A percentile compares a stretch with the other conserved stretches of the same genome.
phyloP scores from a whole-genome alignment of 371 early-diverging fungal genomes.

The Mortierella sp. region DNA sequence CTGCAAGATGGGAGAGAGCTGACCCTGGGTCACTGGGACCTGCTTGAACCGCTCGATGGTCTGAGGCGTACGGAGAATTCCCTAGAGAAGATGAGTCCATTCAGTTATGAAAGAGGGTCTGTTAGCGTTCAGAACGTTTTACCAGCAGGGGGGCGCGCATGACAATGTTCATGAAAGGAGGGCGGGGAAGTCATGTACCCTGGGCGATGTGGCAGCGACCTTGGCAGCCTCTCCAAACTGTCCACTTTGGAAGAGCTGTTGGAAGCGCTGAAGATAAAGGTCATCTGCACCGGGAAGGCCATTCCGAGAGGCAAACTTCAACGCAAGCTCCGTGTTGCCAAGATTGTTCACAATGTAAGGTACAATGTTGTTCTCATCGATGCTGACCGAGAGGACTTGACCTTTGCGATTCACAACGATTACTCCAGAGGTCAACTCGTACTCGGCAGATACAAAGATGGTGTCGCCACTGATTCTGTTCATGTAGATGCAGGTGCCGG shows the following conservation, averaged over 20 bases:
- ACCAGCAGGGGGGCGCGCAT: too few species aligned
- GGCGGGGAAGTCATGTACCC: too few species aligned
- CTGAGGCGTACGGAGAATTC: conserved; percentile 93
- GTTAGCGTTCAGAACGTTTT: background rate
- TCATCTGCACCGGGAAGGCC: conserved; percentile 96
- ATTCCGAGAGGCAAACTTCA: conserved; percentile 88
- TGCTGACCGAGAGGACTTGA: conserved; percentile 94
- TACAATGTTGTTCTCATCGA: conserved; percentile 89
- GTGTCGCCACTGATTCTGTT: conserved; percentile 97
- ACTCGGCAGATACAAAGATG: conserved; percentile 95
- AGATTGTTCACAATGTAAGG: conserved; percentile 90
- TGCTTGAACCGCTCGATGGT: conserved; percentile 96
- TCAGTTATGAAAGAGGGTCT: background rate
- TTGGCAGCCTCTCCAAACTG: conserved; percentile 93
- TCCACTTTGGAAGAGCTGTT: conserved; percentile 79
- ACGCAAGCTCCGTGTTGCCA: conserved; percentile 90
- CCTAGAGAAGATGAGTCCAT: conserved; percentile 43
- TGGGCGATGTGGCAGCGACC: conserved; percentile 94
- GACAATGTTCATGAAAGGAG: too few species aligned
- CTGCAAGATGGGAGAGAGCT: conserved; percentile 93
- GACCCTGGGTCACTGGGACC: conserved; percentile 82
- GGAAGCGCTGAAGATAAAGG: conserved; percentile 89
- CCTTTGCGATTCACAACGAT: conserved; percentile 97
- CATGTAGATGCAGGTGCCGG: conserved; percentile 95
- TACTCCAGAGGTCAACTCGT: conserved; percentile 85